phyloP scores from a whole-genome alignment of 805 yeast genomes.

The Saturnispora diversa region DNA sequence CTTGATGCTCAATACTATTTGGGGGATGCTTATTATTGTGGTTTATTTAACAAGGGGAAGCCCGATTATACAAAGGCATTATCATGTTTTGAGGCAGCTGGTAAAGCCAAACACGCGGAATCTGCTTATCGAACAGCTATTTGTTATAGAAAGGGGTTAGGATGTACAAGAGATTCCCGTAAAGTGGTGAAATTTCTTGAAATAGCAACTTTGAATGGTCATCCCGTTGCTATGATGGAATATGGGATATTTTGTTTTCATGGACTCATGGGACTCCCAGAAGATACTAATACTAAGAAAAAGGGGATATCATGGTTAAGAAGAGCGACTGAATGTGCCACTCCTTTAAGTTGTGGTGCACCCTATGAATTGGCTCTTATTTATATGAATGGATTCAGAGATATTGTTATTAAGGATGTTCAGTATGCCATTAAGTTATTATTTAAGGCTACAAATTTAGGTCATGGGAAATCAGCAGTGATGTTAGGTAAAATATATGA shows the following conservation, averaged over 20 bases:
- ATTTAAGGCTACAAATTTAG: conserved; percentile 81
- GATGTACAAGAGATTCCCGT: conserved; percentile 81
- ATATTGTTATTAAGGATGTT: conserved; percentile 75
- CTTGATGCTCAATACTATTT: conserved; percentile 86
- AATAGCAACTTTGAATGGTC: conserved; percentile 84
- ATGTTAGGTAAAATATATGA: conserved; percentile 80
- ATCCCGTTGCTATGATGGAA: conserved; percentile 95
- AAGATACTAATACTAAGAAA: conserved; percentile 61
- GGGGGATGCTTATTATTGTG: conserved; percentile 84
- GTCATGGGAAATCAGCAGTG: conserved; percentile 74
- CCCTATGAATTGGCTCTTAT: conserved; percentile 88
- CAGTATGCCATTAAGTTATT: conserved; percentile 80
- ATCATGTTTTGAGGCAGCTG: conserved; percentile 73
- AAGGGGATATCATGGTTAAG: conserved; percentile 90
- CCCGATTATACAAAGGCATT: conserved; percentile 73
- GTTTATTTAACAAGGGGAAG: conserved; percentile 59
- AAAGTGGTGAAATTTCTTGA: conserved; percentile 76
- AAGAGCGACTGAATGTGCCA: conserved; percentile 79
- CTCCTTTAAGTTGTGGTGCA: conserved; percentile 81
- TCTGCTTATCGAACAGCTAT: conserved; percentile 85
- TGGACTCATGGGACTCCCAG: conserved; percentile 72
- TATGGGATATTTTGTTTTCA: conserved; percentile 82
- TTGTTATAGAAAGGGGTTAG: conserved; percentile 91
- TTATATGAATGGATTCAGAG: conserved; percentile 75
- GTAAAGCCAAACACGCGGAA: conserved; percentile 88